phyloP scores from a whole-genome alignment of 2,329 filamentous ascomycete species.

The Nigrospora osmanthi region DNA sequence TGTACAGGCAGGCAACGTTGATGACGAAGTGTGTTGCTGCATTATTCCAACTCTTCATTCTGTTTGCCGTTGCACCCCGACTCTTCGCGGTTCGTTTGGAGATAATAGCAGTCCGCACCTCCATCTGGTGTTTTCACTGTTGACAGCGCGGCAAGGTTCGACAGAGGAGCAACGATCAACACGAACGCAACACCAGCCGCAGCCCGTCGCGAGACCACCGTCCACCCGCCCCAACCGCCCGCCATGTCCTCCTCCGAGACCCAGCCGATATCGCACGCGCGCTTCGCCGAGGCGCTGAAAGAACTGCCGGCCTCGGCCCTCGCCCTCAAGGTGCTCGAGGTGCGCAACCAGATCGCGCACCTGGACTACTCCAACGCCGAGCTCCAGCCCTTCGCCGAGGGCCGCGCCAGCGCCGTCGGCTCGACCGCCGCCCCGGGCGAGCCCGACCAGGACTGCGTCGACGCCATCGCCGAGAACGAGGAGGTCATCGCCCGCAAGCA shows the following conservation, averaged over 20 bases:
- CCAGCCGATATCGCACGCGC: slow-evolving; percentile 50
- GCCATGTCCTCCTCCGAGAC: slow-evolving; percentile 60
- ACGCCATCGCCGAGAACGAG: slow-evolving; percentile 68
- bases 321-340: slow-evolving; percentile 67
- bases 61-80: too few relatives aligned
- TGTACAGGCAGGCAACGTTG: too few relatives aligned
- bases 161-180: too few relatives aligned
- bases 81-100: too few relatives aligned
- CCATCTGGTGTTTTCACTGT: too few relatives aligned
- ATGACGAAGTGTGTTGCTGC: too few relatives aligned
- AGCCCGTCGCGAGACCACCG: too few relatives aligned
- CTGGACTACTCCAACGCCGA: slow-evolving; percentile 68
- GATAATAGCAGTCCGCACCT: too few relatives aligned
- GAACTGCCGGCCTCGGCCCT: slow-evolving; percentile 60
- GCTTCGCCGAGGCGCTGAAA: slow-evolving; percentile 60
- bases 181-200: too few relatives aligned
- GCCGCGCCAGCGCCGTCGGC: slow-evolving; percentile 24
- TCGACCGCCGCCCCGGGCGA: slow-evolving; percentile 39
- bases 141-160: too few relatives aligned
- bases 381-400: slow-evolving; percentile 60
- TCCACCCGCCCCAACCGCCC: not conserved
- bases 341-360: slow-evolving; percentile 67
- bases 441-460: slow-evolving; percentile 63
- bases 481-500: slow-evolving; percentile 60
- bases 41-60: too few relatives aligned